phyloP scores from a whole-genome alignment of 495 filamentous ascomycete species.

The Penicillium taxi region DNA sequence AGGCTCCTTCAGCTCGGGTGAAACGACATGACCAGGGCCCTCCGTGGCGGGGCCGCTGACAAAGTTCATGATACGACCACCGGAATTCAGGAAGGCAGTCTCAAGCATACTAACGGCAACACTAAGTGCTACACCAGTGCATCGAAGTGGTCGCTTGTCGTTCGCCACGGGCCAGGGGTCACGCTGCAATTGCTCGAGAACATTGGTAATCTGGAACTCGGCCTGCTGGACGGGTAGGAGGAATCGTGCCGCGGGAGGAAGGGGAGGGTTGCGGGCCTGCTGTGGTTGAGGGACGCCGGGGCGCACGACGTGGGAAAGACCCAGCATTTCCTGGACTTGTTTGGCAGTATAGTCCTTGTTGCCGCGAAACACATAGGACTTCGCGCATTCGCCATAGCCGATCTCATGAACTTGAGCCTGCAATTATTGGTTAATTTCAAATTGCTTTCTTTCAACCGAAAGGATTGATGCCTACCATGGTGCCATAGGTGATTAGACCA shows the following conservation, averaged over 20 bases:
- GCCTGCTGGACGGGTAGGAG: conserved; percentile 90
- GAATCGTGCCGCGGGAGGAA: conserved; percentile 82
- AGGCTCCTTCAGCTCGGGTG: conserved; percentile 92
- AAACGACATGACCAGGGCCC: conserved; percentile 94
- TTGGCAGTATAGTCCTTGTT: conserved; percentile 96
- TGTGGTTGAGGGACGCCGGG: conserved; percentile 61
- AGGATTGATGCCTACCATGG: conserved; percentile 63
- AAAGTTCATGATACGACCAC: conserved; percentile 95
- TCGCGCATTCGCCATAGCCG: conserved; percentile 95
- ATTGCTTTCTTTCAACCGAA: background rate
- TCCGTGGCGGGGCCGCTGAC: conserved; percentile 93
- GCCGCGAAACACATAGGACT: conserved; percentile 98
- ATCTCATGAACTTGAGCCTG: conserved; percentile 96
- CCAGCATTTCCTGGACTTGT: conserved; percentile 98
- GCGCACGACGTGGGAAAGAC: conserved; percentile 58
- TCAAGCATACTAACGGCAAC: conserved; percentile 91
- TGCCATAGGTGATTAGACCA: conserved; percentile 91
- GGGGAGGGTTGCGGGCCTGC: conserved; percentile 70
- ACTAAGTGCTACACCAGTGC: conserved; percentile 91
- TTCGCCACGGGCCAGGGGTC: conserved; percentile 98
- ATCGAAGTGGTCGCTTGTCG: conserved; percentile 84
- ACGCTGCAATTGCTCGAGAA: conserved; percentile 91
- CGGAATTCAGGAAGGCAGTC: conserved; percentile 89
- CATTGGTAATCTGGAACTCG: conserved; percentile 97
- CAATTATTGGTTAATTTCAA: conserved; percentile 15